phyloP scores from a whole-genome alignment of 2,329 filamentous ascomycete genomes.

The Xylaria sp. region DNA sequence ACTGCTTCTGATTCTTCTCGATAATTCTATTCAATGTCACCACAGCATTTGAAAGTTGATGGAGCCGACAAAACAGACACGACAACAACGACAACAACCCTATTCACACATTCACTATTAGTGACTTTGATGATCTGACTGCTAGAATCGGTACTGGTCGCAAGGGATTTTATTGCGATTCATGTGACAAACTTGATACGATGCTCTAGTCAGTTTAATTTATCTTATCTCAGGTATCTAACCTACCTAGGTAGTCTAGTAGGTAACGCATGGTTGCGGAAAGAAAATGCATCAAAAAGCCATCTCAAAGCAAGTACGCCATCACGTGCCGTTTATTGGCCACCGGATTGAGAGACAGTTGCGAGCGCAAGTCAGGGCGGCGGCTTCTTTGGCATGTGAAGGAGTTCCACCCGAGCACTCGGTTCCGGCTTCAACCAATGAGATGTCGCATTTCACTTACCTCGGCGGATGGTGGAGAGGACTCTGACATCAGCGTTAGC shows the following conservation, averaged over 20 bases:
- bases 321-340: constrained; percentile 4
- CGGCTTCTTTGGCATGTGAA: constrained; percentile 39
- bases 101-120: no score
- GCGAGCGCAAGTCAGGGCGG: constrained; percentile 3
- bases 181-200: not conserved
- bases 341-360: constrained; percentile 6
- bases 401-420: constrained; percentile 3
- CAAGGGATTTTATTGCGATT: not conserved
- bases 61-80: no score
- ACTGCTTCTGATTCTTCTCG: no score
- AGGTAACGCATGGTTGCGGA: no score
- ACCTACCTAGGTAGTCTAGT: no score
- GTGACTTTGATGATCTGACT: no score
- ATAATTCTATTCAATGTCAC: no score
- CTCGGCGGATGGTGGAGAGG: constrained; percentile 38
- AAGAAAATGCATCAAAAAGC: no score
- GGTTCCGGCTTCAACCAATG: constrained; percentile 29
- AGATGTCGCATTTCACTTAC: constrained; percentile 8
- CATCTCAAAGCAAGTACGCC: not conserved
- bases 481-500: constrained; percentile 42
- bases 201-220: not conserved
- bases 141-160: not conserved
- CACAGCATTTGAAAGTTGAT: no score
- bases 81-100: no score
- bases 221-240: no score